phyloP scores from a whole-genome alignment of 495 filamentous ascomycete species.

The Penicillium desertorum region DNA sequence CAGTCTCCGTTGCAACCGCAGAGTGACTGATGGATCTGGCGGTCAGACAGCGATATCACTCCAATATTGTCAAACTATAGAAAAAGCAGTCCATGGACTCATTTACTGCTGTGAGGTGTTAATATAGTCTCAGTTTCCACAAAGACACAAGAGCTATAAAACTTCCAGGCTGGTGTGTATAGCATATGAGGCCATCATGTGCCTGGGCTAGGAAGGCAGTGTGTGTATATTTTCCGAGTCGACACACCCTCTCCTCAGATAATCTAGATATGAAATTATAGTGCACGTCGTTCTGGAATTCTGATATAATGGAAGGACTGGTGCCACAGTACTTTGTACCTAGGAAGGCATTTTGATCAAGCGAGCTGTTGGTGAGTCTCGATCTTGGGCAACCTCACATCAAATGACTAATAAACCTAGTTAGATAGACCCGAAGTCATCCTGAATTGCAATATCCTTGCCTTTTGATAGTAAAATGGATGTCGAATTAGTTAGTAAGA shows the following conservation, averaged over 20 bases:
- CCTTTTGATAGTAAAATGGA: no score
- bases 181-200: neutral
- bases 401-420: neutral
- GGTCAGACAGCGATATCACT: neutral
- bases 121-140: neutral
- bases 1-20: neutral
- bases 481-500: no score
- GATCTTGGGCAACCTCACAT: neutral
- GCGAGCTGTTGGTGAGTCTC: neutral
- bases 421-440: neutral
- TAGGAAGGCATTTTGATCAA: neutral
- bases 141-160: neutral
- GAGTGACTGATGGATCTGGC: neutral
- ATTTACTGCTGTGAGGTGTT: neutral
- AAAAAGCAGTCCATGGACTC: neutral
- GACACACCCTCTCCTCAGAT: neutral
- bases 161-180: neutral
- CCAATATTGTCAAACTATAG: neutral
- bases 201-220: conserved; percentile 4
- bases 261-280: neutral
- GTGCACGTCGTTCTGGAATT: neutral
- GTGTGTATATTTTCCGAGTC: neutral
- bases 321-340: neutral
- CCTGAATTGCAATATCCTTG: neutral
- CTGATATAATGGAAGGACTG: neutral